These are phyloP conservation scores for Arabidopsis arenosa DNA, from an alignment of 345 rosid species.

Conservation along the genomic window DNA sequence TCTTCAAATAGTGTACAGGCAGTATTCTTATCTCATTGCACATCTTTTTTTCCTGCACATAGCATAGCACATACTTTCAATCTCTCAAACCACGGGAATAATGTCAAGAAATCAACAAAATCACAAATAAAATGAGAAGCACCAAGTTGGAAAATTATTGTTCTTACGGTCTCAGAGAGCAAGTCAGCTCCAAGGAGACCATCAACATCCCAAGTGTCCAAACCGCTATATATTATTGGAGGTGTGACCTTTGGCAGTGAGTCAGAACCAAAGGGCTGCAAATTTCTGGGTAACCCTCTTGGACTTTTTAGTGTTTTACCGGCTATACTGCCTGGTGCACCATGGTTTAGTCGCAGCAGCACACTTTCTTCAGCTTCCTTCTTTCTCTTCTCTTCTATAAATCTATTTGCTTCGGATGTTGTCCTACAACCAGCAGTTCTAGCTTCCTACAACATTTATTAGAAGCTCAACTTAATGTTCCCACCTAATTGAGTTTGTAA, in stretches of 20 bases:
- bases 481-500: constrained; percentile 14
- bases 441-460: constrained; percentile 71
- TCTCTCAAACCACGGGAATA: constrained; percentile 5
- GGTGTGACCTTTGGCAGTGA: constrained; percentile 45
- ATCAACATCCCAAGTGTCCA: constrained; percentile 76
- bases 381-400: constrained; percentile 67
- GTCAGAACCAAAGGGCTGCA: constrained; percentile 54
- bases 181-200: constrained; percentile 74
- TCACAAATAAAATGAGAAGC: constrained; percentile 9
- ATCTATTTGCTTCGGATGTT: constrained; percentile 65
- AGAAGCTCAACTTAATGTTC: constrained; percentile 2
- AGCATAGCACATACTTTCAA: constrained; percentile 13
- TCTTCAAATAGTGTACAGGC: constrained; percentile 84
- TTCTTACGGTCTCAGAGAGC: constrained; percentile 77
- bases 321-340: constrained; percentile 60
- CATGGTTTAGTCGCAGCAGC: constrained; percentile 55
- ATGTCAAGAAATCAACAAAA: constrained; percentile 4
- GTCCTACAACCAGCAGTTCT: constrained; percentile 77
- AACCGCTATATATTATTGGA: constrained; percentile 45
- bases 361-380: constrained; percentile 70
- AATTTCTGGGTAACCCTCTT: constrained; percentile 49
- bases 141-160: not conserved
- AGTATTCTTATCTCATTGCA: constrained; percentile 75
- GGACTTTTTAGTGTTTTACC: constrained; percentile 66
- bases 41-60: constrained; percentile 70